Percentiles rank a stretch among this genome's conserved stretches.
Conservation (phyloP, 306 rosid species). For the Morella rubra region DNA sequence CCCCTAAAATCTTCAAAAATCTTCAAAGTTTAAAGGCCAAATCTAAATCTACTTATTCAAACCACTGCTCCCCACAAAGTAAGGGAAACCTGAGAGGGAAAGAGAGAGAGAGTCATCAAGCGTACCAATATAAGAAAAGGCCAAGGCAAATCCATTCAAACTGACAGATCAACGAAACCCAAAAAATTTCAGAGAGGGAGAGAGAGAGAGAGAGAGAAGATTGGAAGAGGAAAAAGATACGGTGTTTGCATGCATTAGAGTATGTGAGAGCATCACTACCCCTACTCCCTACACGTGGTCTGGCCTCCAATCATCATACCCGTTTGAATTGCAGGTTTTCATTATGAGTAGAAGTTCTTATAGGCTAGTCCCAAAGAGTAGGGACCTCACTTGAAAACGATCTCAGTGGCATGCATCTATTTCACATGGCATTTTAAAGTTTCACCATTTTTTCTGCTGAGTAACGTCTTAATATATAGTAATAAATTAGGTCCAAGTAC, state of each 20-base stretch:
- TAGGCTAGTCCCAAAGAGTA: not conserved
- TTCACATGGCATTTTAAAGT: no score
- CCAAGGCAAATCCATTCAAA: constrained; percentile 56
- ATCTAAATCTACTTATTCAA: constrained; percentile 51
- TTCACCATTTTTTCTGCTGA: no score
- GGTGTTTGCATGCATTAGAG: constrained; percentile 30
- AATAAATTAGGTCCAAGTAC: no score
- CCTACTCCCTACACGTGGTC: constrained; percentile 38
- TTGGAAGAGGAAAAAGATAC: constrained; percentile 23
- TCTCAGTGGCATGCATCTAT: not conserved
- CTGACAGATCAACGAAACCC: constrained; percentile 50
- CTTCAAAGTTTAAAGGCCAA: constrained; percentile 37
- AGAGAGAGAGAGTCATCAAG: constrained; percentile 15
- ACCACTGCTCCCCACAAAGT: constrained; percentile 39
- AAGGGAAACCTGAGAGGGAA: constrained; percentile 21
- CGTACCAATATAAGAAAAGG: constrained; percentile 41
- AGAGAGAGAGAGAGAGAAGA: constrained; percentile 23
- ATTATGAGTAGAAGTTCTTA: not conserved
- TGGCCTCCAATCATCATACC: constrained; percentile 34
- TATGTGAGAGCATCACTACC: constrained; percentile 30
- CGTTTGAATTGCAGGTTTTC: constrained; percentile 19
- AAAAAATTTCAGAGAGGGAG: constrained; percentile 26
- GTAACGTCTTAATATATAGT: no score
- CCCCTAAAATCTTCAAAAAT: constrained; percentile 21
- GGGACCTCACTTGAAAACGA: not conserved